Base-by-base conservation (phyloP, 306 rosid species). In the Casuarina cunninghamiana region DNA sequence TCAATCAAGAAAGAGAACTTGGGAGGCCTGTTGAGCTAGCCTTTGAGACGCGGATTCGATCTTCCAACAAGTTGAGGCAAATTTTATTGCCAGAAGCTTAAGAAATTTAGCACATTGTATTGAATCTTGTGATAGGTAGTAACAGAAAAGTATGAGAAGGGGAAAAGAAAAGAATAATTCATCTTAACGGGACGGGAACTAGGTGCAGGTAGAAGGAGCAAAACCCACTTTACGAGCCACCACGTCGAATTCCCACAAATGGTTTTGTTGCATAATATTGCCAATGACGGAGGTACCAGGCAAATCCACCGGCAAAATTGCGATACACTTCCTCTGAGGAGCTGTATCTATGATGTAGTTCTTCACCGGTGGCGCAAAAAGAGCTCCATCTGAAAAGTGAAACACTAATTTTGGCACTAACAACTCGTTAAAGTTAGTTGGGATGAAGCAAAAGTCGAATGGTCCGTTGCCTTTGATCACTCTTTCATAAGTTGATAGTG, bases 181-280 rank as follows among this genome's bases (percentile, higher is more conserved):
- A 26, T 26, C 32, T 26, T 26, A 26, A 26, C 32, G 32, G 32
- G 32, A 26, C 32, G 75, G 50, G 39, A 49, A 45, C 84, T 86
- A 90, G 51, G 60, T 13, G 86, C 98, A 95, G 1, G 57, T 37
- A 16, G 97, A 92, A 35, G 97, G 86, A 53, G 93, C 88, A 87
- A 88, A 91, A 0, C 84, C 84, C 12, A 93, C 15, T 19, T 42
- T 85, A 2, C 71, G 37, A 4, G 15, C 26, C 10, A 37, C 21
- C 79, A 95, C 82, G 62, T 95, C 93, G 83, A 83, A 91, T 72
- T 91, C 89, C 97, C 97, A 91, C 0, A 91, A 67, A 77, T 87
- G 83, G 65, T 88, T 86, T 75, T 95, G 98, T 44, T 92, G 97
- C 91, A 95, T 71, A 39, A 95, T 89, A 55, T 89, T 95, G 19